Conservation (phyloP, 805 yeast genomes). For the Lipomyces kockii region DNA sequence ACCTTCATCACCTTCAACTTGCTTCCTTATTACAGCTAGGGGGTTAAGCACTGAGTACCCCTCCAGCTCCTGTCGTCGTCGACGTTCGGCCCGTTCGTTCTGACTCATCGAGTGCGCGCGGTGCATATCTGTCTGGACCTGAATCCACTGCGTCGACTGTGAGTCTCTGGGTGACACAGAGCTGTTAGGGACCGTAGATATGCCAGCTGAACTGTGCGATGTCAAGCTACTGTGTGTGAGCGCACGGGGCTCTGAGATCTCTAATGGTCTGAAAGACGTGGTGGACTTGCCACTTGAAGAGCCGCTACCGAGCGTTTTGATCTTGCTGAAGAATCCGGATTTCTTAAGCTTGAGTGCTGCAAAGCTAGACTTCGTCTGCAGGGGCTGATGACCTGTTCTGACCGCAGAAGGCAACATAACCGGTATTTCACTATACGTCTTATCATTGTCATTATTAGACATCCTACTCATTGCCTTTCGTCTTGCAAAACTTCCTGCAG, state of each 20-base stretch:
- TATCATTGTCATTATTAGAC: slow-evolving; percentile 3
- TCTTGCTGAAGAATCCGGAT: slow-evolving; percentile 36
- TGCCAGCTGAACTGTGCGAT: slow-evolving; percentile 13
- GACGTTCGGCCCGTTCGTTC: slow-evolving; percentile 71
- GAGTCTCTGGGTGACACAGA: slow-evolving; percentile 7
- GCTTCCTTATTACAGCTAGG: slow-evolving; percentile 38
- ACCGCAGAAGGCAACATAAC: slow-evolving; percentile 19
- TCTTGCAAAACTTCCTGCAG: slow-evolving; percentile 83
- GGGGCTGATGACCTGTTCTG: slow-evolving; percentile 15
- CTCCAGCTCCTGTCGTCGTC: slow-evolving; percentile 61
- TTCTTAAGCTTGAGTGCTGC: slow-evolving; percentile 40
- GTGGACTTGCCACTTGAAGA: slow-evolving; percentile 19
- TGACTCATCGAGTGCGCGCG: slow-evolving; percentile 72
- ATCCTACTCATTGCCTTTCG: slow-evolving; percentile 54
- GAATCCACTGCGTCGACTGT: slow-evolving; percentile 52
- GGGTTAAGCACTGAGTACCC: slow-evolving; percentile 68
- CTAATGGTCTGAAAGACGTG: slow-evolving; percentile 10
- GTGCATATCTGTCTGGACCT: slow-evolving; percentile 62
- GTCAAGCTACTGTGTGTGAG: slow-evolving; percentile 9
- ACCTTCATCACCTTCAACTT: slow-evolving; percentile 41
- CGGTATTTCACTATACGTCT: slow-evolving; percentile 2
- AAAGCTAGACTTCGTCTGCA: slow-evolving; percentile 23
- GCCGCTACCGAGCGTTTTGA: slow-evolving; percentile 25
- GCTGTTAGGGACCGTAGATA: not conserved
- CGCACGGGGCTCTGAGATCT: not conserved